phyloP scores from a whole-genome alignment of 1,139 yeast species.

The Saccharomycopsis phalli region DNA sequence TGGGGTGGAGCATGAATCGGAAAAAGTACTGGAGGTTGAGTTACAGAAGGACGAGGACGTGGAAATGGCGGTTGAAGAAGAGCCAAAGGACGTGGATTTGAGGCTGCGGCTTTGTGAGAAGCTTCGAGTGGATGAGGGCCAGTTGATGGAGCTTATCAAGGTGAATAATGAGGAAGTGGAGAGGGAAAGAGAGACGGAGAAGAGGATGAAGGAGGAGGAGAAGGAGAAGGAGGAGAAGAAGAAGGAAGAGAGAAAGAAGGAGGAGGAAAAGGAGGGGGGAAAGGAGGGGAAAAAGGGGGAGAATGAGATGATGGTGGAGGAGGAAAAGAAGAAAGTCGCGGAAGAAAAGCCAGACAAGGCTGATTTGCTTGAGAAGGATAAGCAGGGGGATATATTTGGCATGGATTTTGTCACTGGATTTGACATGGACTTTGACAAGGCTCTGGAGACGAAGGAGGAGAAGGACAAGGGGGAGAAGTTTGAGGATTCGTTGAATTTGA shows the following conservation, averaged over 20 bases:
- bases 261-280: not conserved
- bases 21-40: not conserved
- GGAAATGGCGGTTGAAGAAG: not conserved
- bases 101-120: not conserved
- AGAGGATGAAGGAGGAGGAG: not conserved
- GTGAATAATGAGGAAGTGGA: slow-evolving; percentile 1
- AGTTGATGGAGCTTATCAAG: not conserved
- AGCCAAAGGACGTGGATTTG: not conserved
- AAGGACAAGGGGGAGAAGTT: not conserved
- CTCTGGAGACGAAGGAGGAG: not conserved
- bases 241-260: slow-evolving; percentile 1
- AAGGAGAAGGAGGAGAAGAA: not conserved
- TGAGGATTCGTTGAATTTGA: slow-evolving; percentile 8
- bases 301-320: not conserved
- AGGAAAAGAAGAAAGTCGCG: not conserved
- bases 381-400: slow-evolving; percentile 10
- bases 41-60: not conserved
- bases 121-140: not conserved
- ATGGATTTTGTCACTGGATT: slow-evolving; percentile 11
- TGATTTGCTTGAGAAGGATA: not conserved
- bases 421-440: slow-evolving; percentile 1
- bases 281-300: not conserved
- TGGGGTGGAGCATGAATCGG: not conserved
- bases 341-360: not conserved
- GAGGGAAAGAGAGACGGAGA: not conserved